Evolutionary conservation across 768 basidiomycete genomes (phyloP).

Genomic region (Termitomyces sp.): DNA sequence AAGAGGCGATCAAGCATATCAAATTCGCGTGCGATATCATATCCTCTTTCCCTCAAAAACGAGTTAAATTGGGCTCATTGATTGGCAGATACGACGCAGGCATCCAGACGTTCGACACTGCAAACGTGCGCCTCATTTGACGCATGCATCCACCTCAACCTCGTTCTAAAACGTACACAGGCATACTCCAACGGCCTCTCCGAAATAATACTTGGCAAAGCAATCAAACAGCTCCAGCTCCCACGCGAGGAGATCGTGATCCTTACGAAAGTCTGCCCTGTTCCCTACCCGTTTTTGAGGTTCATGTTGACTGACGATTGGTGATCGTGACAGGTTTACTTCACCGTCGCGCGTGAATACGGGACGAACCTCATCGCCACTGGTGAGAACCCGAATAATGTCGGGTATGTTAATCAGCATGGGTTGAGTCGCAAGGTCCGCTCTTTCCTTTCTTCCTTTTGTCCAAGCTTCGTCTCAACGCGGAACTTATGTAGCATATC

Average conservation of each 20-base stretch:
- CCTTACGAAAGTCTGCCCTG: slow-evolving; percentile 60
- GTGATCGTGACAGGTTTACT: slow-evolving; percentile 33
- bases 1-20: slow-evolving; percentile 52
- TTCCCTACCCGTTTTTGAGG: background rate
- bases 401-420: slow-evolving; percentile 56
- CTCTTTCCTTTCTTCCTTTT: background rate
- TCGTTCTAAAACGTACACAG: slow-evolving; percentile 25
- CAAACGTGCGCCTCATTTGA: slow-evolving; percentile 19
- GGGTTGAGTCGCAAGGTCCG: slow-evolving; percentile 35
- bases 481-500: slow-evolving; percentile 48
- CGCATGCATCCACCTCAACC: no score
- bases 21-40: slow-evolving; percentile 39
- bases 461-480: background rate
- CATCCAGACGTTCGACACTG: slow-evolving; percentile 62
- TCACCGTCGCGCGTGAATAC: slow-evolving; percentile 27
- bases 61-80: background rate
- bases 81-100: slow-evolving; percentile 53
- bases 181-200: slow-evolving; percentile 66
- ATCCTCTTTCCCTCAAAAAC: background rate
- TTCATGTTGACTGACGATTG: background rate
- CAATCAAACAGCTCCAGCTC: slow-evolving; percentile 61
- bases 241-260: slow-evolving; percentile 79
- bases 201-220: slow-evolving; percentile 69
- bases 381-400: slow-evolving; percentile 28
- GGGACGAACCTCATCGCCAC: slow-evolving; percentile 9